These are phyloP conservation scores for Asterella californica DNA, from an alignment of 225 moss, liverwort and hornwort species.

Conservation along the genomic window DNA sequence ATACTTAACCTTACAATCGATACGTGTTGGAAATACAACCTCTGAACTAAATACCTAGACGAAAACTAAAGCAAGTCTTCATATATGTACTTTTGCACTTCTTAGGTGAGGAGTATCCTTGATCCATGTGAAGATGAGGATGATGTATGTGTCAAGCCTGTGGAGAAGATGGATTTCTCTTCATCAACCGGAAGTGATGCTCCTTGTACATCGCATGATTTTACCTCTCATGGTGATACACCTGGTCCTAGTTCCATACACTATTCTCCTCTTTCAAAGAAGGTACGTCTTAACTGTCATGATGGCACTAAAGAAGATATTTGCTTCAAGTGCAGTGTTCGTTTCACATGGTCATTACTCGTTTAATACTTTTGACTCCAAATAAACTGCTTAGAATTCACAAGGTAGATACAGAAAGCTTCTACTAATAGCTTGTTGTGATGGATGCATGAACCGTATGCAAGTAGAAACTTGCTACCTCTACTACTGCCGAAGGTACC, in stretches of 20 bases:
- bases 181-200: conserved; percentile 31
- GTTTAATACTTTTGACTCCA: no score
- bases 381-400: no score
- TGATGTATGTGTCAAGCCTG: conserved; percentile 14
- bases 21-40: neutral
- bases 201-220: conserved; percentile 23
- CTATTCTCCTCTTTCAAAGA: neutral
- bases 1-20: no score
- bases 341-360: no score
- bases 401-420: no score
- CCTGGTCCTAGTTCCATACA: neutral
- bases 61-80: neutral
- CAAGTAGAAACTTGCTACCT: neutral
- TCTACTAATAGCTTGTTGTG: neutral
- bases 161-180: conserved; percentile 18
- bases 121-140: conserved; percentile 49
- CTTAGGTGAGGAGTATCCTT: conserved; percentile 50
- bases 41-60: neutral
- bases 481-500: neutral
- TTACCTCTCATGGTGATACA: neutral
- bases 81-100: neutral
- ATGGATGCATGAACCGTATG: neutral
- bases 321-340: neutral
- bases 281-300: neutral
- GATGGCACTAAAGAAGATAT: no score